These are phyloP conservation scores for Elongisporangium prolatum DNA, from an alignment of 352 stramenopile genomes.

Conservation along the genomic window DNA sequence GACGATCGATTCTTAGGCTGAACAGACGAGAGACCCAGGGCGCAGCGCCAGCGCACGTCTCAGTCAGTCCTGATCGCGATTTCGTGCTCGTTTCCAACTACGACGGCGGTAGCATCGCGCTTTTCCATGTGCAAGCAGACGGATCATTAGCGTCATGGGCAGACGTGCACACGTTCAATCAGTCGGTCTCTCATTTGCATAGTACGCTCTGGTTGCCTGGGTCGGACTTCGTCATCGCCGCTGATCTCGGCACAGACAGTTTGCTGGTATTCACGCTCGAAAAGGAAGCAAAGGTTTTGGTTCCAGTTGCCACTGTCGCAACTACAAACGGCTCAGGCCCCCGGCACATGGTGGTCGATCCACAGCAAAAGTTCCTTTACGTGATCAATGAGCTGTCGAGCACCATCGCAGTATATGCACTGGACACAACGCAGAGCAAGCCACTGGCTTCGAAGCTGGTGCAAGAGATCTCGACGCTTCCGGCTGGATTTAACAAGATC, in stretches of 20 bases:
- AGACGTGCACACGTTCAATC: slow-evolving; percentile 41
- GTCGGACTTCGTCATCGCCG: slow-evolving; percentile 33
- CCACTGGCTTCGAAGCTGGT: slow-evolving; percentile 29
- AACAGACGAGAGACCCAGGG: slow-evolving; percentile 49
- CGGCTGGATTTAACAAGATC: slow-evolving; percentile 22
- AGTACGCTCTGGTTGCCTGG: slow-evolving; percentile 55
- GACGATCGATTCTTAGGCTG: slow-evolving; percentile 36
- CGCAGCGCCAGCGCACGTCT: slow-evolving; percentile 39
- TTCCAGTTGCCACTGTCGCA: slow-evolving; percentile 13
- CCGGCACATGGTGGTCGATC: slow-evolving; percentile 59
- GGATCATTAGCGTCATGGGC: slow-evolving; percentile 30
- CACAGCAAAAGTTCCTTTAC: slow-evolving; percentile 39
- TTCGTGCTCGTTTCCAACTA: slow-evolving; percentile 68
- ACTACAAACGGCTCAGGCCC: slow-evolving; percentile 38
- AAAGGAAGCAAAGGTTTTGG: slow-evolving; percentile 26
- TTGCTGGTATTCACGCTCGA: slow-evolving; percentile 48
- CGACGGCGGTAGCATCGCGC: slow-evolving; percentile 39
- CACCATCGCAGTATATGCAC: slow-evolving; percentile 46
- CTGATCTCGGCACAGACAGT: slow-evolving; percentile 62
- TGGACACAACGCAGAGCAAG: slow-evolving; percentile 14
- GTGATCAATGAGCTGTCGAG: slow-evolving; percentile 61
- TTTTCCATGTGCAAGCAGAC: slow-evolving; percentile 45
- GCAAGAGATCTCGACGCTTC: slow-evolving; percentile 67
- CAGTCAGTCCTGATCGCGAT: slow-evolving; percentile 36
- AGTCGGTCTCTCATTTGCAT: slow-evolving; percentile 53